A percentile compares a stretch with the other conserved stretches of the same genome.
Evolutionary conservation across 352 stramenopile species (phyloP).

Genomic region (Blastocystis hominis): DNA sequence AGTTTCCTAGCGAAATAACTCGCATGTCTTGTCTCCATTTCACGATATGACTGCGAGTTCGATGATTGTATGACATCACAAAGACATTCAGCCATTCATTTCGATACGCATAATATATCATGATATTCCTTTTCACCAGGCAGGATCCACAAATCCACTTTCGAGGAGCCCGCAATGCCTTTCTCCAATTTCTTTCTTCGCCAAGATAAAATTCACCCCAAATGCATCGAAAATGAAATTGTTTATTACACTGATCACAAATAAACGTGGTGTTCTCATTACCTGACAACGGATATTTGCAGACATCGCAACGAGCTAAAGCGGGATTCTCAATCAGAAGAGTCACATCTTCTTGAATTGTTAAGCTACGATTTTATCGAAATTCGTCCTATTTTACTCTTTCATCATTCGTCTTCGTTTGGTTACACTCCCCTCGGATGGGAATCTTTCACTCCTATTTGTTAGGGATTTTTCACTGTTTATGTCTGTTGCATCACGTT

Average conservation of each 20-base stretch:
- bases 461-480: not conserved
- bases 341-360: not conserved
- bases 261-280: not conserved
- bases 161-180: not conserved
- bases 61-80: not conserved
- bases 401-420: too few species aligned
- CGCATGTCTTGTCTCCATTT: not conserved
- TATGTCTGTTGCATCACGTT: not conserved
- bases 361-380: not conserved
- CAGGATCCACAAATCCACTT: constrained; percentile 2
- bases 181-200: not conserved
- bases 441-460: not conserved
- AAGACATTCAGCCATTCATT: not conserved
- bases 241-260: not conserved
- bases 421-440: too few species aligned
- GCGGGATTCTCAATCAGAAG: not conserved
- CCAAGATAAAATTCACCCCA: constrained; percentile 23
- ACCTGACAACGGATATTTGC: not conserved
- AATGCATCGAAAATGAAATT: not conserved
- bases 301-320: not conserved
- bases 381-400: not conserved
- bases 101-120: not conserved
- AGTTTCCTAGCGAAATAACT: not conserved
- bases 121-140: not conserved
- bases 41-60: not conserved